phyloP scores from a whole-genome alignment of 768 basidiomycete species.

The Tulasnella sp. region DNA sequence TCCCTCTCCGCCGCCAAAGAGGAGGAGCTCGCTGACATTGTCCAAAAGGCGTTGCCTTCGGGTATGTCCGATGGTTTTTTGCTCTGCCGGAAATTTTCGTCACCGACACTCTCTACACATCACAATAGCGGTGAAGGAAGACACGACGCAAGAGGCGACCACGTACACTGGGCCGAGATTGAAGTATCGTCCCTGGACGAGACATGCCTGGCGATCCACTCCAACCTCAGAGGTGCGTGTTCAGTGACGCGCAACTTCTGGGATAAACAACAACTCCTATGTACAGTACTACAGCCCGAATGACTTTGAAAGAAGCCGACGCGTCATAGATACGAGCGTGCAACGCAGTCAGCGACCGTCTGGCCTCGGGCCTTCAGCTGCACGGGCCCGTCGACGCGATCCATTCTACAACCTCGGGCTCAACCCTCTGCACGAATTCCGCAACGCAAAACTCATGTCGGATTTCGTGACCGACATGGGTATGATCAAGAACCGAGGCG shows the following conservation, averaged over 20 bases:
- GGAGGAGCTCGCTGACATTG: too few species aligned
- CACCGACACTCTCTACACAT: too few species aligned
- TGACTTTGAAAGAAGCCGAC: constrained; percentile 10
- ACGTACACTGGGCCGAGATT: neutral
- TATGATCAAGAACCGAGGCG: constrained; percentile 57
- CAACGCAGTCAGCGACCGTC: constrained; percentile 25
- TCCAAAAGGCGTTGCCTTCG: too few species aligned
- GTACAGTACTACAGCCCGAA: constrained; percentile 16
- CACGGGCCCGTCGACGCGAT: constrained; percentile 46
- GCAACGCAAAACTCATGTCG: constrained; percentile 46
- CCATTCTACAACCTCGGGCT: constrained; percentile 57
- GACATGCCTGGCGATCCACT: neutral
- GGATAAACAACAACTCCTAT: neutral
- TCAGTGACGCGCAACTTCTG: neutral
- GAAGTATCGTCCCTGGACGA: neutral
- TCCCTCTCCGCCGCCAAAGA: too few species aligned
- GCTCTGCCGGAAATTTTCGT: too few species aligned
- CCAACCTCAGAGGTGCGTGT: neutral
- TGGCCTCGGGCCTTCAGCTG: constrained; percentile 43
- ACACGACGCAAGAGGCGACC: too few species aligned
- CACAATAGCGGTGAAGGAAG: too few species aligned
- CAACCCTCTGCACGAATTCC: constrained; percentile 59
- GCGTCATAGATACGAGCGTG: neutral
- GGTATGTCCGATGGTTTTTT: too few species aligned
- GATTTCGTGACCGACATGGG: constrained; percentile 61